Base-by-base conservation (phyloP, 495 filamentous ascomycete genomes). In the Penicillium mononematosum region DNA sequence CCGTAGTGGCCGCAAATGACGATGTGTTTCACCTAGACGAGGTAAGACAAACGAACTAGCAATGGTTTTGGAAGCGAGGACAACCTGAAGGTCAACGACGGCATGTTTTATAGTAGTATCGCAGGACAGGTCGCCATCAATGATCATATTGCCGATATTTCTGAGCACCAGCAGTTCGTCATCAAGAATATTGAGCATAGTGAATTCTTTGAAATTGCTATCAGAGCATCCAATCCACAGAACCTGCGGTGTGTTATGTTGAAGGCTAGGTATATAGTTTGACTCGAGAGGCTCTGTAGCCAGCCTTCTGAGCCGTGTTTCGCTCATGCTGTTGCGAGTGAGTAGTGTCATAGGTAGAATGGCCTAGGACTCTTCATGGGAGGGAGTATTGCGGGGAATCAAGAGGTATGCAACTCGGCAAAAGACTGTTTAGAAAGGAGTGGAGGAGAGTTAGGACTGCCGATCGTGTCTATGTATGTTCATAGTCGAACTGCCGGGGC, bases 161-260 rank as follows among this genome's bases (percentile, higher is more conserved):
- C 74, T 59, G 52, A 73, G 72, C 25, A 72, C 75, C 29, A 79
- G 63, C 34, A 71, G 71, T 53, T 78, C 74, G 19, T 74, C 70
- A 0, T 65, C 64, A 1, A 64, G 51, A 24, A 75, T 64, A 53
- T 70, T 58, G 6, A 76, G 59, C 11, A 58, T 59, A 17, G 65
- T 66, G 0, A 69, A 75, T 58, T 78, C 74, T 51, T 68, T 54
- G 46, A 67, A 69, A 29, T 65, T 50, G 46, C 68, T 75, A 58
- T 74, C 72, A 16, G 66, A 74, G 59, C 76, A 79, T 17, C 76
- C 74, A 14, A 78, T 67, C 76, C 76, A 78, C 11, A 79, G 63
- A 41, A 79, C 64, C 43, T 79, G 72, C 45, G 64, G 57, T 47
- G 58, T 61, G 16, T 68, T 43, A 16, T 55, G 50, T 10, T 49